Evolutionary conservation across 2,329 filamentous ascomycete species (phyloP), one percentile per base, ranked within the genome.

Genomic region (Ophiostoma australiae): DNA sequence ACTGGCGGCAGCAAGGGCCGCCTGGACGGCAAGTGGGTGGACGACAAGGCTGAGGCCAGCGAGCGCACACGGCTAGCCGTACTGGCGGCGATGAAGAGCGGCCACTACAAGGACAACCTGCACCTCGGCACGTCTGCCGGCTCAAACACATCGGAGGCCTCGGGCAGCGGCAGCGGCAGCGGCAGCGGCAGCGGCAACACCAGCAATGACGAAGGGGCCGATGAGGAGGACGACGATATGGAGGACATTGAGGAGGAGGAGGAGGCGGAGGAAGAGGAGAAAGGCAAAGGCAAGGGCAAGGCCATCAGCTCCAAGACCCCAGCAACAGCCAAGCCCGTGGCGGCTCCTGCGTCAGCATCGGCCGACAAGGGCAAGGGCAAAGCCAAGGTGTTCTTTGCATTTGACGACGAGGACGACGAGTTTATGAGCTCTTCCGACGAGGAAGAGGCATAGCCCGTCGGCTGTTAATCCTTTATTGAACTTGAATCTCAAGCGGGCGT

Each of bases 1-100:
- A 84, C 86, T 74, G 93, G 92, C 10, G 84, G 86, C 74, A 63
- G 4, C 52, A 86, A 88, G 75, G 87, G 89, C 70, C 85, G 90
- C 79, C 80, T 97, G 58, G 93, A 97, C 77, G 93, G 92, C 0
- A 91, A 94, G 78, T 99, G 94, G 93, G 89, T 98, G 58, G 95
- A 99, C 78, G 91, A 93, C 74, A 97, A 96, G 80, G 94, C 97
- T 76, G 93, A 97, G 78, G 91, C 91, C 35, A 90, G 88, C 74
- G 93, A 96, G 81, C 90, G 91, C 79, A 94, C 93, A 0, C 84
- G 91, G 58, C 89, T 92, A 75, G 91, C 91, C 3, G 91, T 94
- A 6, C 77, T 91, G 63, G 87, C 86, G 68, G 90, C 88, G 8
- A 89, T 93, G 82, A 89, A 88, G 79, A 82, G 84, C 20, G 88